phyloP scores from a whole-genome alignment of 139 green algal genomes.

The Chlamydomonas sp. region DNA sequence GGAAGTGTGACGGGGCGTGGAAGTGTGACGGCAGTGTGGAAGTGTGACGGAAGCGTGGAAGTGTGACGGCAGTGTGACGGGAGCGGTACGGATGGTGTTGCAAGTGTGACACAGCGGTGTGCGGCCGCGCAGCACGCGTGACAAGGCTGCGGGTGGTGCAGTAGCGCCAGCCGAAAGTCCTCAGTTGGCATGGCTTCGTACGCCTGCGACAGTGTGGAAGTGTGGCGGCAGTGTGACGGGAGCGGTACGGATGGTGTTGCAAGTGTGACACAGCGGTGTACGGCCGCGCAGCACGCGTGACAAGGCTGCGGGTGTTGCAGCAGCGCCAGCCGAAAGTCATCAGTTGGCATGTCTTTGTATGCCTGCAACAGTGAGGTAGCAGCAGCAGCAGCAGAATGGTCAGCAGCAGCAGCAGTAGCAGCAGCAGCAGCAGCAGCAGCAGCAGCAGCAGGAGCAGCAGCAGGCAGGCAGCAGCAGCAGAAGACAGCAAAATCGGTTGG shows the following conservation, averaged over 20 bases:
- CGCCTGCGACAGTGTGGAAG: constrained; percentile 24
- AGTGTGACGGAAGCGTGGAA: not conserved
- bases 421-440: not conserved
- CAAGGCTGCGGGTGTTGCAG: too few relatives aligned
- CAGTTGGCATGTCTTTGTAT: constrained; percentile 28
- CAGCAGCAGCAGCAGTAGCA: not conserved
- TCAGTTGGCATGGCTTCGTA: constrained; percentile 74
- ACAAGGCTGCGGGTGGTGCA: too few relatives aligned
- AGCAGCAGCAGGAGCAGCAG: not conserved
- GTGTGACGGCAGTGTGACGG: not conserved
- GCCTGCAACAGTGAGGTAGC: not conserved
- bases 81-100: not conserved
- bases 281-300: too few relatives aligned
- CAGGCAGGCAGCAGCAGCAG: not conserved
- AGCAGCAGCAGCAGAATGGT: not conserved
- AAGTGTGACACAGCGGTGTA: not conserved
- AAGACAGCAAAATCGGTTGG: not conserved
- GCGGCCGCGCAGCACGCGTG: too few relatives aligned
- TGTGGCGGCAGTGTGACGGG: not conserved
- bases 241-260: not conserved
- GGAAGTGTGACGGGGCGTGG: not conserved
- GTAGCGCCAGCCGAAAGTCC: constrained; percentile 72
- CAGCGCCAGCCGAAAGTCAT: constrained; percentile 74
- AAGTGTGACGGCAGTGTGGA: not conserved
- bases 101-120: not conserved